Percentiles rank a stretch among this genome's conserved stretches.
Evolutionary conservation across 345 rosid genomes (phyloP).

Genomic region (Syzygium jambos): DNA sequence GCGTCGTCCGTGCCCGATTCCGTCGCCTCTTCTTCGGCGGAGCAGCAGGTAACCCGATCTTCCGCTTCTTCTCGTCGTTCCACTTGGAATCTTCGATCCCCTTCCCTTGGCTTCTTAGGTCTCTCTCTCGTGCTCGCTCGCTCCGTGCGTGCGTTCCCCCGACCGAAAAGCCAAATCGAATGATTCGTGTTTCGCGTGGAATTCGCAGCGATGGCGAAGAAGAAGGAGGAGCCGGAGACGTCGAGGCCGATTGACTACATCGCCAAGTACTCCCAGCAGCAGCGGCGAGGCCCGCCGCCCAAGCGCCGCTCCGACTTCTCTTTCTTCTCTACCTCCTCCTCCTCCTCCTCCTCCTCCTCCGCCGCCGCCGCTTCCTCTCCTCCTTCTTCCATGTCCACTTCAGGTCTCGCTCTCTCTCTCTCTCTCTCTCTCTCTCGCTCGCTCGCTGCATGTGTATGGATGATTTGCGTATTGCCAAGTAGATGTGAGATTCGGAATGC

Average conservation of each 20-base stretch:
- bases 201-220: conserved; percentile 6
- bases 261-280: conserved; percentile 11
- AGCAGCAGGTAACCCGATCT: not conserved
- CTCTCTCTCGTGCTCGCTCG: not conserved
- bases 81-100: too few species aligned
- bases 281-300: conserved; percentile 15
- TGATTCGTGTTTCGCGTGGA: not conserved
- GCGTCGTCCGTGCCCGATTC: not conserved
- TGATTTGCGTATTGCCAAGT: not conserved
- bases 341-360: not conserved
- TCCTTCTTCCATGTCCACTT: not conserved
- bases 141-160: not conserved
- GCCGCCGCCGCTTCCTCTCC: not conserved
- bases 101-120: not conserved
- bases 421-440: not conserved
- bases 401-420: not conserved
- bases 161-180: not conserved
- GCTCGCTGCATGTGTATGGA: not conserved
- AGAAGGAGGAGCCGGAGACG: not conserved
- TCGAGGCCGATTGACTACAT: conserved; percentile 1
- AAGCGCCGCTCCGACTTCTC: conserved; percentile 26
- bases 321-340: not conserved
- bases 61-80: not conserved
- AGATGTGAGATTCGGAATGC: not conserved
- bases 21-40: not conserved